Base-by-base conservation (phyloP, 2,329 filamentous ascomycete genomes). In the Xylariaceae sp. region DNA sequence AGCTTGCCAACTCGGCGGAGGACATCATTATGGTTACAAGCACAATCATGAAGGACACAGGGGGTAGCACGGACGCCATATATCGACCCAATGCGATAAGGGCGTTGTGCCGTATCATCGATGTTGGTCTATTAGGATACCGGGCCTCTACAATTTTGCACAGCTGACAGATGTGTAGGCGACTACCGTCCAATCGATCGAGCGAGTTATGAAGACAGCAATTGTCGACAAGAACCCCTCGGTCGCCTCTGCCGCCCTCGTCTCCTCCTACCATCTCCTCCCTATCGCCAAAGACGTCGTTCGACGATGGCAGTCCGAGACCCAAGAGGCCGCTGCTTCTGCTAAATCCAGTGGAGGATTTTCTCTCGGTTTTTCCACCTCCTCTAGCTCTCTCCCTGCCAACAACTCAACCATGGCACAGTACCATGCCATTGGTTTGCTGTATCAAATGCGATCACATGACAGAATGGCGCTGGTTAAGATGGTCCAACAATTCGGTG, bases 11-110 rank as follows among this genome's bases (percentile, higher is more conserved):
- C 72, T 96, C 91, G 29, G 94, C 94, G 56, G 91, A 97, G 77
- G 94, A 99, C 80, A 95, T 96, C 62, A 99, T 99, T 72, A 97
- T 99, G 94, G 94, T 96, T 59, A 99, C 94, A 19, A 95, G 90
- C 74, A 96, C 92, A 65, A 96, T 99, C 66, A 99, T 97, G 94
- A 99, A 99, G 79, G 94, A 99, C 72, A 96, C 92, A 8, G 91
- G 91, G 50, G 91, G 95, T 60, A 89, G 91, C 68, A 96, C 90
- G 68, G 94, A 97, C 70, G 87, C 91, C 51, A 85, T 96, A 54
- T 96, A 91, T 77, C 83, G 94, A 67, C 90, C 94, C 50, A 99
- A 99, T 76, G 92, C 94, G 60, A 97, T 97, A 70, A 83, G 94
- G 65, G 91, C 92, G 40, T 79, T 97, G 64, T 97, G 92, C 77